Percentiles rank a stretch among this genome's conserved stretches.
phyloP scores from a whole-genome alignment of 345 rosid genomes.

The Eucalyptus polyanthemos region DNA sequence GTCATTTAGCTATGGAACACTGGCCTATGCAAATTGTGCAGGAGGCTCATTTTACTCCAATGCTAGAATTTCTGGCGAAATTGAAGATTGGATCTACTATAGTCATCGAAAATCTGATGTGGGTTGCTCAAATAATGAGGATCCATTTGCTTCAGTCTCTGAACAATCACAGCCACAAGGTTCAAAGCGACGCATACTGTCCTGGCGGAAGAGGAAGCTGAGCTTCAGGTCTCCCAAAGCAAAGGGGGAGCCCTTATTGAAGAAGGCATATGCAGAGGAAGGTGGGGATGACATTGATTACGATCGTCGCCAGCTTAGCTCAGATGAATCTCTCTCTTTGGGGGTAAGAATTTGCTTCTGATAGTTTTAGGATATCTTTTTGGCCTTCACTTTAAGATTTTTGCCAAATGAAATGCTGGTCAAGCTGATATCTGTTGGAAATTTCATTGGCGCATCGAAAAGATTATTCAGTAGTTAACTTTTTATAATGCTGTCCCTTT shows the following conservation, averaged over 20 bases:
- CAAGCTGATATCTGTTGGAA: not conserved
- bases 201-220: slow-evolving; percentile 93
- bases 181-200: slow-evolving; percentile 53
- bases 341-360: slow-evolving; percentile 27
- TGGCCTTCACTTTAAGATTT: not conserved
- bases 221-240: slow-evolving; percentile 81
- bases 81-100: slow-evolving; percentile 80
- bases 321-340: slow-evolving; percentile 48
- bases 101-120: slow-evolving; percentile 62
- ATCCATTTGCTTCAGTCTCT: slow-evolving; percentile 18
- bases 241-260: slow-evolving; percentile 87
- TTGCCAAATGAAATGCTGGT: not conserved
- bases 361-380: not conserved
- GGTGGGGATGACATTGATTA: slow-evolving; percentile 99
- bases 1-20: slow-evolving; percentile 76
- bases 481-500: not conserved
- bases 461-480: not conserved
- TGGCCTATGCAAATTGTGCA: slow-evolving; percentile 66
- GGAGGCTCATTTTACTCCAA: slow-evolving; percentile 60
- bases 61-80: slow-evolving; percentile 24
- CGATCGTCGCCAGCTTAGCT: slow-evolving; percentile 86
- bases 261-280: slow-evolving; percentile 83
- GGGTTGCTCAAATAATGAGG: slow-evolving; percentile 32
- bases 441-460: not conserved
- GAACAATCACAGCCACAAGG: slow-evolving; percentile 35